phyloP scores from a whole-genome alignment of 805 yeast species.

The Saccharomycopsis sp. region DNA sequence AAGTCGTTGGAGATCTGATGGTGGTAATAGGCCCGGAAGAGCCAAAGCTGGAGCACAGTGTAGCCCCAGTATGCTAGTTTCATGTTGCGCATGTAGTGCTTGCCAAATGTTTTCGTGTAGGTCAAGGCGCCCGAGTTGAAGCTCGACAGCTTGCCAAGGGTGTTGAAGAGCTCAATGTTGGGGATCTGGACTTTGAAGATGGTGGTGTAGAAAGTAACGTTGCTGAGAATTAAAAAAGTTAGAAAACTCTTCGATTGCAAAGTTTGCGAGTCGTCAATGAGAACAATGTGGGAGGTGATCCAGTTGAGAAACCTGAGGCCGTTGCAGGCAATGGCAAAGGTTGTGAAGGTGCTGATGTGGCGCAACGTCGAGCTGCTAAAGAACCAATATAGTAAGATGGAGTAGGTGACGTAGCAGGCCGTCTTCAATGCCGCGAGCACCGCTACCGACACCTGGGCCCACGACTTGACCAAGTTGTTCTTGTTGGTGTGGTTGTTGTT shows the following conservation, averaged over 20 bases:
- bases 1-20: constrained; percentile 21
- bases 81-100: constrained; percentile 3
- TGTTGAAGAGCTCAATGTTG: constrained; percentile 12
- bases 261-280: constrained; percentile 17
- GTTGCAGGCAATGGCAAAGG: background rate
- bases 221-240: constrained; percentile 6
- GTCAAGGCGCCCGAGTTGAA: constrained; percentile 10
- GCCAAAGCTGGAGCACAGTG: constrained; percentile 5
- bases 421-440: constrained; percentile 10
- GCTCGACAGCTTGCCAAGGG: constrained; percentile 13
- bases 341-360: constrained; percentile 4
- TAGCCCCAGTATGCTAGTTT: constrained; percentile 10
- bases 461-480: constrained; percentile 10
- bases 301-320: constrained; percentile 7
- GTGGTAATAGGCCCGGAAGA: constrained; percentile 15
- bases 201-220: constrained; percentile 5
- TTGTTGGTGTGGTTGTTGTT: constrained; percentile 12
- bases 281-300: constrained; percentile 9
- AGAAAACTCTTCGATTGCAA: constrained; percentile 13
- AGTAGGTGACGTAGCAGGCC: background rate
- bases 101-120: constrained; percentile 10
- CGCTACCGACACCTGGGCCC: constrained; percentile 8
- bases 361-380: constrained; percentile 4
- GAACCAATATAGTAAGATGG: constrained; percentile 3
- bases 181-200: constrained; percentile 12